These are phyloP conservation scores for Trichoderma lentiforme DNA, from an alignment of 2,329 filamentous ascomycete species.

Conservation along the genomic window DNA sequence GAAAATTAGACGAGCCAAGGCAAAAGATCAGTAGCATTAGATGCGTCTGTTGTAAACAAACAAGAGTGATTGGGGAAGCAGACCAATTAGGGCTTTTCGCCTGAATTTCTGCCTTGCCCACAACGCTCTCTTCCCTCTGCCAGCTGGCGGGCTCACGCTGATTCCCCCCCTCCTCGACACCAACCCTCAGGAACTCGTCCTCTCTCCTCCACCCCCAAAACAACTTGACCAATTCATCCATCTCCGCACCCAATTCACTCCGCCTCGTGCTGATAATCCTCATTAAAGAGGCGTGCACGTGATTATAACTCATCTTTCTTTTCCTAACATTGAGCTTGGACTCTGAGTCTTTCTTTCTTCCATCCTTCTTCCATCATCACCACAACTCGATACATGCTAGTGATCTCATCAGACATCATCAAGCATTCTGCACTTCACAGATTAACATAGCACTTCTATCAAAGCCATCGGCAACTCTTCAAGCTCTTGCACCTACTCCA, in stretches of 20 bases:
- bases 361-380: neutral
- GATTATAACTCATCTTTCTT: neutral
- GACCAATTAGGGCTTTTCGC: neutral
- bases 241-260: neutral
- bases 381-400: neutral
- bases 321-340: neutral
- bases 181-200: neutral
- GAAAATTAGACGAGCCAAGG: neutral
- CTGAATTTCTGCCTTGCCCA: neutral
- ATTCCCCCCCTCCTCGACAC: neutral
- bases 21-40: neutral
- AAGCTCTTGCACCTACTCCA: neutral
- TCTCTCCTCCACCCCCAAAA: neutral
- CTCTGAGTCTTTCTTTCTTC: neutral
- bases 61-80: neutral
- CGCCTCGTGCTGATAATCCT: neutral
- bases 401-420: neutral
- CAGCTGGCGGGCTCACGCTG: constrained; percentile 3
- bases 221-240: neutral
- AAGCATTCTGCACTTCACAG: neutral
- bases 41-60: constrained; percentile 6
- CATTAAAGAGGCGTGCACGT: constrained; percentile 2
- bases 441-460: neutral
- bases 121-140: neutral
- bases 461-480: neutral